phyloP scores from a whole-genome alignment of 768 basidiomycete species.

The Suillus cothurnatus region DNA sequence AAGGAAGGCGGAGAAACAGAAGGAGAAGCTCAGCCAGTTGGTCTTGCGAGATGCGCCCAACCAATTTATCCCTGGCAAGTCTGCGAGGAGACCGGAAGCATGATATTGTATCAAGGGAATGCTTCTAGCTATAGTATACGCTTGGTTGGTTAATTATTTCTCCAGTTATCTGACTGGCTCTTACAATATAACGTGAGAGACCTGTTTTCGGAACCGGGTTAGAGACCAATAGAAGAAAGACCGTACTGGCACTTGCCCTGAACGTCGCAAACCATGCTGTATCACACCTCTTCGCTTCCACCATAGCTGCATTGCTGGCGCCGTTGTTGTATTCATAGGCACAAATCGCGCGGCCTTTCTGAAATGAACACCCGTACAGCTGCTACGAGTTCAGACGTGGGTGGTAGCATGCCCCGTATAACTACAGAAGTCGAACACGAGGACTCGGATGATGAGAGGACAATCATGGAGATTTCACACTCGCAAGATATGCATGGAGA shows the following conservation, averaged over 20 bases:
- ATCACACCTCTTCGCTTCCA: conserved; percentile 1
- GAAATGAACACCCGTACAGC: neutral
- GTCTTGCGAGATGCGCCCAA: conserved; percentile 56
- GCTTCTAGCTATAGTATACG: neutral
- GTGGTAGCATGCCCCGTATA: neutral
- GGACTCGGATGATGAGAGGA: neutral
- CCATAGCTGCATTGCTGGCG: neutral
- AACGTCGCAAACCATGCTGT: neutral
- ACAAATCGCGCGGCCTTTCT: neutral
- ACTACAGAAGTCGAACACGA: neutral
- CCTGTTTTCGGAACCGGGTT: neutral
- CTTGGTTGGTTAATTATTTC: neutral
- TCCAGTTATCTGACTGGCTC: neutral
- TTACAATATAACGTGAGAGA: neutral
- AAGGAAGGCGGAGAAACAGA: conserved; percentile 46
- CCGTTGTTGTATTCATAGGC: neutral
- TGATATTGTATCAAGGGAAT: neutral
- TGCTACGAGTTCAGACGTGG: neutral
- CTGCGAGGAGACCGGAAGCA: conserved; percentile 13
- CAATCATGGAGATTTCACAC: neutral
- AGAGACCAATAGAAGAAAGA: neutral
- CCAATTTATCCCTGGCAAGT: conserved; percentile 52
- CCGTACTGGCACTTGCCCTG: neutral
- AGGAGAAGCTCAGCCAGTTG: conserved; percentile 57
- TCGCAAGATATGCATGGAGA: conserved; percentile 30